Base-by-base conservation (phyloP, 495 filamentous ascomycete species). In the Penicillium macrosclerotiorum region DNA sequence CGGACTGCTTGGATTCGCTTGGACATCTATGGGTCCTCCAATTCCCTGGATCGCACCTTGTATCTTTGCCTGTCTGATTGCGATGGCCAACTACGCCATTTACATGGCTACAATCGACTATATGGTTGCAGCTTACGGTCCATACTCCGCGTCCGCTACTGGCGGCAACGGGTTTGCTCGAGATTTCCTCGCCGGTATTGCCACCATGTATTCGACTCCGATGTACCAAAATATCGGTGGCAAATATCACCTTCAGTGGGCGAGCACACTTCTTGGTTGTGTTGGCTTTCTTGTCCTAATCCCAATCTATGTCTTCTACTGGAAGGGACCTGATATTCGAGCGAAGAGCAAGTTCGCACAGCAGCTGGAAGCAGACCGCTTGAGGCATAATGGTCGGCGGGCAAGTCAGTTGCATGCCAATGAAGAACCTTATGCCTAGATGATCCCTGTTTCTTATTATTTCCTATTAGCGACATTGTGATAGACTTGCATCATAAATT, bases 91-190 rank as follows among this genome's bases (percentile, higher is more conserved):
- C 54, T 86, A 85, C 50, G 72, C 75, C 35, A 85, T 87, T 51
- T 86, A 87, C 65, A 88, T 89, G 84, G 85, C 84, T 0, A 89
- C 87, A 0, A 86, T 90, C 45, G 86, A 91, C 52, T 91, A 91
- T 67, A 90, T 89, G 86, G 80, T 90, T n/a, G 81, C 78, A 31
- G 78, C 84, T 1, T 90, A 91, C 59, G 87, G 86, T 0, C 83
- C 82, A 0, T 90, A 89, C 61, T 82, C 84, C 19, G 84, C 87
- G 3, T 89, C 86, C 1, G 87, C 87, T 0, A 90, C 87, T 1
- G 87, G 87, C 14, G 83, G 83, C 1, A 87, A 87, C 49, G 36
- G 36, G 2, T 38, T 38, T 8, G 19, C 36, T 5, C 18, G 36
- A 38, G 36, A 77, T 45, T 67, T 77, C 47, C 62, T 75, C 2